phyloP scores from a whole-genome alignment of 2,329 filamentous ascomycete genomes.

The Claviceps africana region DNA sequence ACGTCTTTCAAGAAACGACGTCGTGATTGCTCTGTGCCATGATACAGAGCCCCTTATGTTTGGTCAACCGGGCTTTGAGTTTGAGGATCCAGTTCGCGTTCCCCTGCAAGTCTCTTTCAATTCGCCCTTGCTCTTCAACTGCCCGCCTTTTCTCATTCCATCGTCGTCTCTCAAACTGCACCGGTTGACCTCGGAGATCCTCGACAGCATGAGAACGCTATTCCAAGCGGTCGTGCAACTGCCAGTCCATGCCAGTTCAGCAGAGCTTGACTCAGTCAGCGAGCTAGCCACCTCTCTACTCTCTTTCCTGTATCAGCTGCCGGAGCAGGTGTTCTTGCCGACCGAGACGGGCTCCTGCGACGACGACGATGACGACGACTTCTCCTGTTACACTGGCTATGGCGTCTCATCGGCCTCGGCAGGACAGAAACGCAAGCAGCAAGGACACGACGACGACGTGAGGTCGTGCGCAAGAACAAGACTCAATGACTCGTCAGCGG shows the following conservation, averaged over 20 bases:
- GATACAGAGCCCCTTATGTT: constrained; percentile 30
- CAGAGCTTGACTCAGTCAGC: constrained; percentile 25
- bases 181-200: constrained; percentile 30
- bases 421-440: constrained; percentile 8
- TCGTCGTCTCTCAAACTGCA: constrained; percentile 30
- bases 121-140: constrained; percentile 30
- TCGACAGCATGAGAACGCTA: constrained; percentile 37
- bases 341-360: background rate
- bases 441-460: constrained; percentile 3
- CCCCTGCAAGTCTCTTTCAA: constrained; percentile 31
- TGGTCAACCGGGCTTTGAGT: constrained; percentile 27
- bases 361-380: background rate
- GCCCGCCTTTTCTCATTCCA: constrained; percentile 28
- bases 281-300: constrained; percentile 26
- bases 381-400: background rate
- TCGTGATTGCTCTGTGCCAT: constrained; percentile 33
- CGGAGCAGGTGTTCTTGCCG: constrained; percentile 13
- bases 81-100: constrained; percentile 22
- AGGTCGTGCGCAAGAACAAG: background rate
- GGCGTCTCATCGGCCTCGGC: background rate
- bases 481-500: constrained; percentile 3
- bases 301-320: constrained; percentile 22
- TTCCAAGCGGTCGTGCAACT: constrained; percentile 28
- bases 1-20: constrained; percentile 26
- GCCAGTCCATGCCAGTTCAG: constrained; percentile 18